Evolutionary conservation across 176 grass and related monocot genomes (phyloP), one percentile per base, ranked within the genome.

Genomic region (Raddia distichophylla): DNA sequence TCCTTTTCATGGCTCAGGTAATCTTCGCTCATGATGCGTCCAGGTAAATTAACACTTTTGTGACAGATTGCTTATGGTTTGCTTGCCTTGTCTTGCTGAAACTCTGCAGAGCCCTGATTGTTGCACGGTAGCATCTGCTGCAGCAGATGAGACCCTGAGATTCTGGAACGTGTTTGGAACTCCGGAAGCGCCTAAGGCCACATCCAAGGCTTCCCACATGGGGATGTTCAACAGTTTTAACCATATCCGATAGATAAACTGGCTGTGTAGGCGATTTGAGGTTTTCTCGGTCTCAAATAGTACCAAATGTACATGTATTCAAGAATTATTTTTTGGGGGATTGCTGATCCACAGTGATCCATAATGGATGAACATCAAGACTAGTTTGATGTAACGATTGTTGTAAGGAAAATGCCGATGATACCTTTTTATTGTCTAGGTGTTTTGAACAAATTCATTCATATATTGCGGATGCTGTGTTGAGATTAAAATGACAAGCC

Each of bases 1-100:
- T 91, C 18, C 89, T 91, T 61, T 91, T 80, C 85, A 87, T 83
- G 86, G 90, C 90, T 37, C 89, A 87, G 85, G 89, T 91, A 88
- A 59, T 16, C n/a, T 73, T 78, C 51, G 5, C 12, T 47, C 12
- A 8, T 35, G 66, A 18, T 57, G 19, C 48, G 45, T 37, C 58
- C 12, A 6, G 37, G 3, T 46, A 47, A 19, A 22, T 57, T 67
- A 2, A 56, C 52, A 35, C 16, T 83, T 10, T 16, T 11, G 10
- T 78, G 49, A 60, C 51, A 32, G 27, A 59, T 53, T 59, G 56
- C 64, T 87, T 60, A 82, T 82, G 19, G 66, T 12, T 69, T 57
- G 4, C 73, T 71, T 69, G 16, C 45, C 42, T 64, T 81, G 47
- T 17, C 40, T 70, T 56, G 16, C 2, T 50, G 14, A 60, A 60